Conservation (phyloP, 371 early-diverging fungal species). For the Actinomucor elegans region DNA sequence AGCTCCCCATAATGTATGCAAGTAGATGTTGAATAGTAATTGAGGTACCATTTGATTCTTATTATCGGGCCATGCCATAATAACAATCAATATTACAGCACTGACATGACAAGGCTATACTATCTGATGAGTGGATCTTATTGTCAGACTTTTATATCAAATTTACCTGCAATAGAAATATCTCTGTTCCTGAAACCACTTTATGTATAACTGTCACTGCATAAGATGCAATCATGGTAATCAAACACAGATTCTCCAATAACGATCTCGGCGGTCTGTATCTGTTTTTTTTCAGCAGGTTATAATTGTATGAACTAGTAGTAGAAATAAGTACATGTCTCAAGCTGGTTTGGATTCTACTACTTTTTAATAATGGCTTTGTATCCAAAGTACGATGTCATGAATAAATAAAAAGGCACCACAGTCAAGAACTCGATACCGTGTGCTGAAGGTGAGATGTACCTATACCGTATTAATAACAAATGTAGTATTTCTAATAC, state of each 20-base stretch:
- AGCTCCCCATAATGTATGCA: constrained; percentile 57
- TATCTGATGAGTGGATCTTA: too few relatives aligned
- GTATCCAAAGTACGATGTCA: constrained; percentile 40
- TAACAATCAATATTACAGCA: constrained; percentile 45
- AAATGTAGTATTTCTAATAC: not conserved
- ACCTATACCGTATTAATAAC: constrained; percentile 30
- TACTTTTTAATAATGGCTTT: constrained; percentile 44
- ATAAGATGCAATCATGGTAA: constrained; percentile 37
- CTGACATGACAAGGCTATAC: constrained; percentile 61
- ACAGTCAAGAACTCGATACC: constrained; percentile 50
- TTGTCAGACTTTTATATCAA: too few relatives aligned
- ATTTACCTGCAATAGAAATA: constrained; percentile 52
- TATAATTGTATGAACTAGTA: constrained; percentile 17
- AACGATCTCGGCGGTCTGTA: constrained; percentile 29
- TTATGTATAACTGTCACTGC: constrained; percentile 51
- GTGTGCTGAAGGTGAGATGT: constrained; percentile 56
- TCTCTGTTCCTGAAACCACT: constrained; percentile 35
- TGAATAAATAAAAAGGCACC: constrained; percentile 41
- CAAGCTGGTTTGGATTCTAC: too few relatives aligned
- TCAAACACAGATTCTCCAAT: constrained; percentile 37
- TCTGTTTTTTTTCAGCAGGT: constrained; percentile 11
- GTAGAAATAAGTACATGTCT: too few relatives aligned
- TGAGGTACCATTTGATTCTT: constrained; percentile 39
- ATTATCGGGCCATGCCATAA: constrained; percentile 51
- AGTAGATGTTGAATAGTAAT: constrained; percentile 54